A percentile compares a stretch with the other conserved stretches of the same genome.
Conservation (phyloP, 2,329 filamentous ascomycete species). For the Ophiostoma fasciatum region DNA sequence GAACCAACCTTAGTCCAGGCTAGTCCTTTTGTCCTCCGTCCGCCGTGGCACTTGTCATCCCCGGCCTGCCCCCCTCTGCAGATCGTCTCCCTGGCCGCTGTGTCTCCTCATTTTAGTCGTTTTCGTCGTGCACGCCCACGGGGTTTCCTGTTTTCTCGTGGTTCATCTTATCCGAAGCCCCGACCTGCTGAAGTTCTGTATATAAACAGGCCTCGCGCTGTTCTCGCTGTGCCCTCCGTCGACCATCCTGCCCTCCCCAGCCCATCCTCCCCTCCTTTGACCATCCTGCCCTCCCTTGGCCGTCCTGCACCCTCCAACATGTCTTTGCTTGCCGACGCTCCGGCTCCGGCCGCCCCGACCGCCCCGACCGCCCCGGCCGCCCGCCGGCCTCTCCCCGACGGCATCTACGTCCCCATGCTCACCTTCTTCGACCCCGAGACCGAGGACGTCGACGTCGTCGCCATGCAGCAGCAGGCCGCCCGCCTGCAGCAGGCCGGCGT, state of each 20-base stretch:
- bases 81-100: background rate
- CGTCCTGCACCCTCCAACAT: background rate
- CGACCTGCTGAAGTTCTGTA: no score
- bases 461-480: constrained; percentile 35
- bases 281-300: no score
- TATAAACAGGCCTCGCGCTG: no score
- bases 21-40: no score
- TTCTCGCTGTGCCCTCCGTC: no score
- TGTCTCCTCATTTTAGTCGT: background rate
- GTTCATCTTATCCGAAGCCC: no score
- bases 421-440: constrained; percentile 39
- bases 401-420: constrained; percentile 49
- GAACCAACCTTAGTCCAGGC: no score
- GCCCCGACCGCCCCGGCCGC: background rate
- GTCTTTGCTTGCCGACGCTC: background rate
- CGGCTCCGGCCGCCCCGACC: constrained; percentile 1
- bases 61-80: background rate
- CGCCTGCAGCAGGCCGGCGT: constrained; percentile 49
- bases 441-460: constrained; percentile 39
- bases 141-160: no score
- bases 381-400: constrained; percentile 14
- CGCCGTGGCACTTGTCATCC: constrained; percentile 1
- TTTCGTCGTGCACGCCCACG: no score
- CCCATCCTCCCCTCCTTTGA: no score
- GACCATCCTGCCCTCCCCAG: no score